Evolutionary conservation across 2,329 filamentous ascomycete genomes (phyloP).

Genomic region (Trichoderma citrinoviride): DNA sequence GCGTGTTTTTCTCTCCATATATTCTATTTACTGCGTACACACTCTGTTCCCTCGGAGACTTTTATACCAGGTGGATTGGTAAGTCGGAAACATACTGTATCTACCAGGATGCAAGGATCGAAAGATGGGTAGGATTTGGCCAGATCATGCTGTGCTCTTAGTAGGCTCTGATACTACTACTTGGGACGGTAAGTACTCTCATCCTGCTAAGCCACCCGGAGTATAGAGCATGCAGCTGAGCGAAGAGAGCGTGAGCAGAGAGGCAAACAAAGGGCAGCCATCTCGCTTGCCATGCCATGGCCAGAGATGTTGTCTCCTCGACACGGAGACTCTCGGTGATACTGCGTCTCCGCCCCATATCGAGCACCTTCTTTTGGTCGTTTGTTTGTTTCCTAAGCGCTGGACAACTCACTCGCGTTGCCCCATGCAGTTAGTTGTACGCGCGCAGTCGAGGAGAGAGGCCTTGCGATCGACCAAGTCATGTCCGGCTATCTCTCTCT

Average conservation of each 20-base stretch:
- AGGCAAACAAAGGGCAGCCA: background rate
- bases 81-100: background rate
- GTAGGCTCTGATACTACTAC: background rate
- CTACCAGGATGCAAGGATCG: background rate
- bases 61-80: background rate
- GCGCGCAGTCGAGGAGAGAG: background rate
- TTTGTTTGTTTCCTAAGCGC: background rate
- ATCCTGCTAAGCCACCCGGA: background rate
- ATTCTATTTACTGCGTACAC: background rate
- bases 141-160: background rate
- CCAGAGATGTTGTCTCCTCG: background rate
- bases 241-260: background rate
- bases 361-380: background rate
- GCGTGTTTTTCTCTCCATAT: background rate
- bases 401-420: slow-evolving; percentile 1
- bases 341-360: background rate
- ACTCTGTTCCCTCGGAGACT: background rate
- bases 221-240: background rate
- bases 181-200: background rate
- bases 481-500: background rate
- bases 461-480: background rate
- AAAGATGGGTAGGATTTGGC: background rate
- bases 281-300: background rate
- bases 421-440: slow-evolving; percentile 9
- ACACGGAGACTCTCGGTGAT: background rate